phyloP scores from a whole-genome alignment of 768 basidiomycete genomes.

The Sporobolomyces roseus region DNA sequence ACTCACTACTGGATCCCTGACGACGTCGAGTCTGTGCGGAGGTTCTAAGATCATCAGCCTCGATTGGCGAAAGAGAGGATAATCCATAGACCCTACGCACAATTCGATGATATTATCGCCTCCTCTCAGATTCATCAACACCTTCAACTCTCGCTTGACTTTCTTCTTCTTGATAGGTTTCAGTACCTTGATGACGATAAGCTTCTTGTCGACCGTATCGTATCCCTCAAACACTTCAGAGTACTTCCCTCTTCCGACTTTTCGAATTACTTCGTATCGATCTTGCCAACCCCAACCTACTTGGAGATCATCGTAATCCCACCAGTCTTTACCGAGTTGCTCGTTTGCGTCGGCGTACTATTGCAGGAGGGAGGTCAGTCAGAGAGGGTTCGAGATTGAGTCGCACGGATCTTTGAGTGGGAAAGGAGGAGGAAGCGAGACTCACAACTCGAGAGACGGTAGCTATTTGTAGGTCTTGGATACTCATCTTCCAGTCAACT shows the following conservation, averaged over 20 bases:
- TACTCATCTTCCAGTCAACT: too few species aligned
- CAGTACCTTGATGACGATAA: conserved; percentile 39
- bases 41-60: background rate
- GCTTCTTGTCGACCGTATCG: conserved; percentile 41
- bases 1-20: conserved; percentile 75
- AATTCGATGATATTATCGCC: conserved; percentile 92
- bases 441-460: conserved; percentile 9
- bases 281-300: conserved; percentile 25
- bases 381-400: background rate
- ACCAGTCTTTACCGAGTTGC: conserved; percentile 18
- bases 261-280: conserved; percentile 38
- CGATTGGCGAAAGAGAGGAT: background rate
- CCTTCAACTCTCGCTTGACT: conserved; percentile 98
- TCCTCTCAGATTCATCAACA: conserved; percentile 90
- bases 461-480: background rate
- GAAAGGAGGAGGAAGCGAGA: background rate
- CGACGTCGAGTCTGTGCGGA: conserved; percentile 65
- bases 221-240: conserved; percentile 41
- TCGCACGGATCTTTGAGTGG: background rate
- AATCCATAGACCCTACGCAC: background rate
- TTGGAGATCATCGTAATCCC: conserved; percentile 23
- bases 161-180: conserved; percentile 41
- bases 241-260: conserved; percentile 36
- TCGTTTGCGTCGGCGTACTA: conserved; percentile 33
- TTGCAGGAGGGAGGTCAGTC: background rate